phyloP scores from a whole-genome alignment of 1,284 basidiomycete genomes.

The Mycena sp. region DNA sequence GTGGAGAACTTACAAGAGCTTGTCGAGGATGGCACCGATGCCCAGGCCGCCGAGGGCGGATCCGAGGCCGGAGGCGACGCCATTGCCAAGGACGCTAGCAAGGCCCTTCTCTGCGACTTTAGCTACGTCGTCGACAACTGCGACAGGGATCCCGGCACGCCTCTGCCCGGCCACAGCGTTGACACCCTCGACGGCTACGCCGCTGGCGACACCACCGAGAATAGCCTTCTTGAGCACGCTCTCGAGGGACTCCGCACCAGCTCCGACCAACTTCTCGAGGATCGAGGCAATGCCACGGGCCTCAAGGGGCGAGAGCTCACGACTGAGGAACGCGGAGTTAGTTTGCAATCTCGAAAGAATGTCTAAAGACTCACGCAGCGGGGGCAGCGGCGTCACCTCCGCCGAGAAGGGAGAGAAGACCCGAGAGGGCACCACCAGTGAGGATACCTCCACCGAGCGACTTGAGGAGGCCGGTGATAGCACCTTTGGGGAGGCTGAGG shows the following conservation, averaged over 20 bases:
- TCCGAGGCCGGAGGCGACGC: constrained; percentile 12
- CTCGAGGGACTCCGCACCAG: constrained; percentile 11
- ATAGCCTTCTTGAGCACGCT: constrained; percentile 23
- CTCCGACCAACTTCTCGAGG: constrained; percentile 6
- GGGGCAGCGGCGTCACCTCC: neutral
- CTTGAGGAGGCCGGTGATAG: constrained; percentile 15
- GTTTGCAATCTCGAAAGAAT: neutral
- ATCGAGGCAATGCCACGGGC: neutral
- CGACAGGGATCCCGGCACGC: neutral
- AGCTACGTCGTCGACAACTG: constrained; percentile 1
- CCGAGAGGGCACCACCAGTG: constrained; percentile 18
- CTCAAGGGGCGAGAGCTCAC: constrained; percentile 14
- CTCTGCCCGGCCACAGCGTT: constrained; percentile 8
- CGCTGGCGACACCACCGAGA: constrained; percentile 20
- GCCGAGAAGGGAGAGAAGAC: constrained; percentile 17
- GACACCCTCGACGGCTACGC: constrained; percentile 15
- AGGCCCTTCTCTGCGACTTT: constrained; percentile 12
- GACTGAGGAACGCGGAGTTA: neutral
- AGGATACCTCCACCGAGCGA: constrained; percentile 22
- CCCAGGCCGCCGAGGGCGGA: constrained; percentile 20
- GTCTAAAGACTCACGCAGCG: neutral
- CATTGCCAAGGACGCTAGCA: constrained; percentile 8
- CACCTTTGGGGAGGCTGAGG: too few relatives aligned
- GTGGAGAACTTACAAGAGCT: constrained; percentile 14
- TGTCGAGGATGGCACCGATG: constrained; percentile 17